A percentile compares a stretch with the other conserved stretches of the same genome.
Evolutionary conservation across 106 monocot species (phyloP).

Genomic region (Agapanthus africanus): DNA sequence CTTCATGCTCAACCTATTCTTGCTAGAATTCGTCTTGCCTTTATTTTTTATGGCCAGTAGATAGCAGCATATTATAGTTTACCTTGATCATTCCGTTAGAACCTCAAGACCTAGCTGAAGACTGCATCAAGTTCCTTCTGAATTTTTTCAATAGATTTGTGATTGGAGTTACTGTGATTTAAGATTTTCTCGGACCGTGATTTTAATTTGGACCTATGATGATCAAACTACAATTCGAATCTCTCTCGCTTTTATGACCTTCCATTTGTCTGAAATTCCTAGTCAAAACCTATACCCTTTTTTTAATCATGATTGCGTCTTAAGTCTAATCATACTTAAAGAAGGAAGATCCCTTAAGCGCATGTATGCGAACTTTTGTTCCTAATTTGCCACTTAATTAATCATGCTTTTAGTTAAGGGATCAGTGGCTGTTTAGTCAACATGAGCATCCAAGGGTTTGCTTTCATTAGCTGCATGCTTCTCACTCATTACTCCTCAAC

Average conservation of each 20-base stretch:
- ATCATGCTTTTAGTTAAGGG: neutral
- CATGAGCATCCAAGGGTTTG: slow-evolving; percentile 6
- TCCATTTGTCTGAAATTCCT: neutral
- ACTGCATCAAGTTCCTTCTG: slow-evolving; percentile 3
- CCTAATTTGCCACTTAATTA: neutral
- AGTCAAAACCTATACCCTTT: slow-evolving; percentile 4
- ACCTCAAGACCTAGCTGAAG: neutral
- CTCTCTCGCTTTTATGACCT: neutral
- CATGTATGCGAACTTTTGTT: slow-evolving; percentile 4
- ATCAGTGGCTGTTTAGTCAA: slow-evolving; percentile 10
- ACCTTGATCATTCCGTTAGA: neutral
- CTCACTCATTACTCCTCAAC: slow-evolving; percentile 2
- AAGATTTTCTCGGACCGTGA: neutral
- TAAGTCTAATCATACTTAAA: slow-evolving; percentile 7
- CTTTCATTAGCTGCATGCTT: neutral
- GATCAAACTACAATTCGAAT: slow-evolving; percentile 6
- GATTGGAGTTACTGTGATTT: neutral
- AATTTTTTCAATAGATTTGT: neutral
- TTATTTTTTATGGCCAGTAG: neutral
- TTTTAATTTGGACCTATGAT: slow-evolving; percentile 7
- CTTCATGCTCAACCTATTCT: neutral
- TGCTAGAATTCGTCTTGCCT: neutral
- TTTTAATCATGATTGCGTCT: neutral
- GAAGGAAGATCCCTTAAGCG: slow-evolving; percentile 5
- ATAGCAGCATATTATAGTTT: neutral